phyloP scores from a whole-genome alignment of 1,139 yeast genomes.

The Keqinozyma sinolaborantium region DNA sequence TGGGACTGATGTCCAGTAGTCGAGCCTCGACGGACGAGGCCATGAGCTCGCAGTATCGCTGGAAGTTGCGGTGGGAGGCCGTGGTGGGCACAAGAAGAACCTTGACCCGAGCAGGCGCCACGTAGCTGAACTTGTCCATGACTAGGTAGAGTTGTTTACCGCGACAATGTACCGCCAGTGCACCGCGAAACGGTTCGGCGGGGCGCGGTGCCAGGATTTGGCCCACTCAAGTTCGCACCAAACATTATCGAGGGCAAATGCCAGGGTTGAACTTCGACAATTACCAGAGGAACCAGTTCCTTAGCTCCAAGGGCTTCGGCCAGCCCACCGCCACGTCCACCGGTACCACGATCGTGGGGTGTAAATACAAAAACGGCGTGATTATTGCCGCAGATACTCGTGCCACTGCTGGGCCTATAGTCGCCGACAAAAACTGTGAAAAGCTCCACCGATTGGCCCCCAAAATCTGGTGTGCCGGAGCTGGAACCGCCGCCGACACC shows the following conservation, averaged over 20 bases:
- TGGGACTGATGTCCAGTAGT: constrained; percentile 71
- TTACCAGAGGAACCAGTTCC: constrained; percentile 77
- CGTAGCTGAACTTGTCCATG: constrained; percentile 22
- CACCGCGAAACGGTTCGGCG: no score
- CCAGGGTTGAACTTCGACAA: constrained; percentile 92
- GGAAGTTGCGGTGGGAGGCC: constrained; percentile 42
- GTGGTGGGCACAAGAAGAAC: constrained; percentile 71
- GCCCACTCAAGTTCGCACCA: no score
- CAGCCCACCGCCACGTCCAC: constrained; percentile 91
- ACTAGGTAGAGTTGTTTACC: no score
- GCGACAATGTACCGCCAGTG: no score
- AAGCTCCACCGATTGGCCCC: constrained; percentile 92
- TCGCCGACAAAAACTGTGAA: constrained; percentile 97
- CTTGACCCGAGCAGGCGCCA: constrained; percentile 62
- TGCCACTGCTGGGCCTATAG: constrained; percentile 94
- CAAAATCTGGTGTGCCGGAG: constrained; percentile 98
- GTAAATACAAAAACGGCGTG: constrained; percentile 88
- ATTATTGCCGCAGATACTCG: constrained; percentile 98
- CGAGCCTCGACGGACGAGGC: constrained; percentile 59
- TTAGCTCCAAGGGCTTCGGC: constrained; percentile 68
- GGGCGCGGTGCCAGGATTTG: no score
- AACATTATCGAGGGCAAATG: constrained; percentile 41
- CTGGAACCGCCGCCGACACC: constrained; percentile 99
- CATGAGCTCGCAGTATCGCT: constrained; percentile 42
- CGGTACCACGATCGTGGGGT: constrained; percentile 97